phyloP scores from a whole-genome alignment of 2,329 filamentous ascomycete species.

The Amylocarpus encephaloides region DNA sequence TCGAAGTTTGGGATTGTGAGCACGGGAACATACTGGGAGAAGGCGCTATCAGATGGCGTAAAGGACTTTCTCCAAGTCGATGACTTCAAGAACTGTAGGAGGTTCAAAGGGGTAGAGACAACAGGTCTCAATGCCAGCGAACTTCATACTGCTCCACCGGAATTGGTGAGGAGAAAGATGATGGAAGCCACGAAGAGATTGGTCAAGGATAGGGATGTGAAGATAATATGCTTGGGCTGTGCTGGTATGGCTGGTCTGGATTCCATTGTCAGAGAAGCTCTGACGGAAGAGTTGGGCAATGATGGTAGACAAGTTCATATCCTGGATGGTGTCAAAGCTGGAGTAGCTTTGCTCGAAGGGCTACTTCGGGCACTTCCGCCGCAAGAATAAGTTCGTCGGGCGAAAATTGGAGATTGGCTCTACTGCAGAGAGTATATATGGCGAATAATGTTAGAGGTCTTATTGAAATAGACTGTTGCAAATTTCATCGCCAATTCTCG shows the following conservation, averaged over 20 bases:
- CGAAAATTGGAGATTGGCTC: not conserved
- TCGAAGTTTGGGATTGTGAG: slow-evolving; percentile 77
- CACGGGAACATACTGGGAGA: slow-evolving; percentile 79
- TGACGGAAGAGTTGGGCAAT: slow-evolving; percentile 57
- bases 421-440: not conserved
- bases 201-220: slow-evolving; percentile 49
- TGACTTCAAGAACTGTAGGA: slow-evolving; percentile 22
- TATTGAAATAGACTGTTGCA: not conserved
- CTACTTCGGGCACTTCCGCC: slow-evolving; percentile 20
- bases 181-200: slow-evolving; percentile 63
- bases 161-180: slow-evolving; percentile 59
- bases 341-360: slow-evolving; percentile 38
- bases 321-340: slow-evolving; percentile 73
- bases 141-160: slow-evolving; percentile 62
- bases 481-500: slow-evolving; percentile 9
- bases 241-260: slow-evolving; percentile 88
- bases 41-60: slow-evolving; percentile 62
- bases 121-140: slow-evolving; percentile 77
- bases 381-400: not conserved
- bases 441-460: not conserved
- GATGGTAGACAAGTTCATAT: slow-evolving; percentile 57
- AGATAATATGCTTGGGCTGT: slow-evolving; percentile 76
- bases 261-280: slow-evolving; percentile 64
- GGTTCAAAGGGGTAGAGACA: slow-evolving; percentile 73
- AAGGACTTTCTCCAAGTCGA: slow-evolving; percentile 51